Base-by-base conservation (phyloP, 2,329 filamentous ascomycete genomes). In the Teratosphaeria pseudoeucalypti region DNA sequence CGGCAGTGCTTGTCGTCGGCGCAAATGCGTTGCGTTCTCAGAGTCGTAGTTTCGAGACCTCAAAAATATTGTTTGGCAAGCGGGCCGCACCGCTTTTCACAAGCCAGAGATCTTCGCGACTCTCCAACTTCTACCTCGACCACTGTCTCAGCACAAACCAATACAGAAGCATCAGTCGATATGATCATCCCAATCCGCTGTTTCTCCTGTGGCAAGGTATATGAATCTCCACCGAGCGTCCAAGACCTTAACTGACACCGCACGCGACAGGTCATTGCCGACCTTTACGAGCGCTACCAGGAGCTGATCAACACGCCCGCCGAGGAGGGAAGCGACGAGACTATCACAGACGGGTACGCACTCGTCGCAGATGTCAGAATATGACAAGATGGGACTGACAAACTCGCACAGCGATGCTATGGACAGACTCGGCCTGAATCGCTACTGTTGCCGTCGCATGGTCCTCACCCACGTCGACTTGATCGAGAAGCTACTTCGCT, bases 171-270 rank as follows among this genome's bases (percentile, higher is more conserved):
- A 43, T 14, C 16, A 55, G 1, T 54, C 78, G 88, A 77, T 60
- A 99, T 99, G 94, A 99, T 99, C 77, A 97, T 99, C 68, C 94
- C 94, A 2, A 90, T 99, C 66, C 90, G 94, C 68, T 99, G 94
- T 79, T 99, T 99, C 78, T 97, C 94, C 60, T 99, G 94, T 76
- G 94, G 94, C 76, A 99, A 99, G 89, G 94, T 96, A 77, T 61
- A 76, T 67, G 12, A 29, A 23, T 32, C 57, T 34, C 57, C 27
- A 27, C 11, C 19, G 11, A 47, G 57, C 29, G 9, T 37, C 26
- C 14, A 3, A 56, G 27, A 57, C 9, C 43, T 23, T 10, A 6
- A 26, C 52, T 64, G 64, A 71, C 70, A 75, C 71, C 57, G 26
- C 37, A 16, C 29, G 47, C 53, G 59, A 29, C 72, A 97, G 94